A percentile compares a stretch with the other conserved stretches of the same genome.
Conservation (phyloP, 768 basidiomycete species). For the Mycena albidolilacea region DNA sequence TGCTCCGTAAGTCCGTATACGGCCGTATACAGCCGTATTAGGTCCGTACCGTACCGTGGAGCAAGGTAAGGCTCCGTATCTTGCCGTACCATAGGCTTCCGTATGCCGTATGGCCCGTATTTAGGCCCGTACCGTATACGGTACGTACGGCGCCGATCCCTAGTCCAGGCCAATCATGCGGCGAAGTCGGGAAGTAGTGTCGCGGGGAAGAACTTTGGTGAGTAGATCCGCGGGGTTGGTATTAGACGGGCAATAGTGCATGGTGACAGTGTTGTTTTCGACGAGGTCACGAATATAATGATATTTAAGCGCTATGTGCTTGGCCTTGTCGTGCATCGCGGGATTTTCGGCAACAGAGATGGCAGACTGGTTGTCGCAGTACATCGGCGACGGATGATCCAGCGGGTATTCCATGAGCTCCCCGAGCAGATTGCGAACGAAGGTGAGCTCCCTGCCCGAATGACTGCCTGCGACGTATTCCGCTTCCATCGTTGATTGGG, state of each 20-base stretch:
- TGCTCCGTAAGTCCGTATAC: too few species aligned
- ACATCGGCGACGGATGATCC: not conserved
- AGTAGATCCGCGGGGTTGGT: not conserved
- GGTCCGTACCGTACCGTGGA: too few species aligned
- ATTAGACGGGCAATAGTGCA: slow-evolving; percentile 2
- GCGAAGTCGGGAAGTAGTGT: not conserved
- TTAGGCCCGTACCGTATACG: too few species aligned
- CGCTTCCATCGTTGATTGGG: slow-evolving; percentile 18
- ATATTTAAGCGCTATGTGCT: not conserved
- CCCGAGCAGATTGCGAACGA: not conserved
- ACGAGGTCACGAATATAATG: not conserved
- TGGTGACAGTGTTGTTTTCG: not conserved
- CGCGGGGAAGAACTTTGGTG: slow-evolving; percentile 9
- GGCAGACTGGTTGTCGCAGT: slow-evolving; percentile 9
- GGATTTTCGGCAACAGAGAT: slow-evolving; percentile 16
- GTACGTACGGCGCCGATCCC: too few species aligned
- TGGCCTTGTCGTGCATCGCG: slow-evolving; percentile 22
- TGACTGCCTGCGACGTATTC: slow-evolving; percentile 17
- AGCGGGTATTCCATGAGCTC: not conserved
- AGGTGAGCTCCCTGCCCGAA: not conserved
- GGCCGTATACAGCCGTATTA: too few species aligned
- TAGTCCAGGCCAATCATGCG: too few species aligned
- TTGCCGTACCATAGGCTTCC: too few species aligned
- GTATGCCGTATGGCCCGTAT: too few species aligned
- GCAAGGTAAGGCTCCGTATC: too few species aligned